Conservation (phyloP, 2,329 filamentous ascomycete species). For the Curvularia sp. region DNA sequence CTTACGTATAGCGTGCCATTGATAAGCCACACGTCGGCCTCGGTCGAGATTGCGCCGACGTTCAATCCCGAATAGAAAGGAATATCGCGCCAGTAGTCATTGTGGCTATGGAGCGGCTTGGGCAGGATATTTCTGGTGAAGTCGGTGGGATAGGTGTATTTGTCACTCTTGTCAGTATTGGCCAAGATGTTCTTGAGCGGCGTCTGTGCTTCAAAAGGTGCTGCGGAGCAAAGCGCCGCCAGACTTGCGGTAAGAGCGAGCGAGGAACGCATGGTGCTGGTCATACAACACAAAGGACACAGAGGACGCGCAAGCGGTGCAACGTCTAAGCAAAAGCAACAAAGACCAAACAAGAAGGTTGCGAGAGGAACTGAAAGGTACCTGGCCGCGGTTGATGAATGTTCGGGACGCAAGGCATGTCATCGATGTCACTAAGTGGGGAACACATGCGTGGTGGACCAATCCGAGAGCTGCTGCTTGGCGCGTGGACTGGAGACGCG, state of each 20-base stretch:
- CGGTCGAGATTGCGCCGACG: constrained; percentile 64
- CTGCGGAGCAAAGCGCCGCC: constrained; percentile 29
- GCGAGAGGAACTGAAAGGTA: constrained; percentile 9
- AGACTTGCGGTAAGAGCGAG: constrained; percentile 26
- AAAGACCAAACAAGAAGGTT: neutral
- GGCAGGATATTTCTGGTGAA: constrained; percentile 67
- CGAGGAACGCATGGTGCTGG: constrained; percentile 31
- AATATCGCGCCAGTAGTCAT: constrained; percentile 64
- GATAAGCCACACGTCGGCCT: constrained; percentile 68
- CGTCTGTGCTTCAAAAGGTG: constrained; percentile 52
- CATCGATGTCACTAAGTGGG: constrained; percentile 34
- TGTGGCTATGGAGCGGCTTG: constrained; percentile 64
- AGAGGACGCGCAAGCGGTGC: neutral
- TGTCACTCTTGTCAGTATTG: constrained; percentile 60
- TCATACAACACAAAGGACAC: neutral
- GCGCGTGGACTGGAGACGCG: constrained; percentile 18
- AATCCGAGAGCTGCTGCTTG: constrained; percentile 21
- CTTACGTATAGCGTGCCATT: constrained; percentile 62
- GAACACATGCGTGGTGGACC: constrained; percentile 27
- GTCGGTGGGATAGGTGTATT: constrained; percentile 68
- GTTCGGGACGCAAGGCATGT: constrained; percentile 18
- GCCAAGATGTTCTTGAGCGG: constrained; percentile 63
- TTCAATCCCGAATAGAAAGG: constrained; percentile 62
- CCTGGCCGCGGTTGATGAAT: constrained; percentile 17
- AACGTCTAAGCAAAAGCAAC: neutral